These are phyloP conservation scores for Serendipita sp. DNA, from an alignment of 768 basidiomycete genomes.

Conservation along the genomic window DNA sequence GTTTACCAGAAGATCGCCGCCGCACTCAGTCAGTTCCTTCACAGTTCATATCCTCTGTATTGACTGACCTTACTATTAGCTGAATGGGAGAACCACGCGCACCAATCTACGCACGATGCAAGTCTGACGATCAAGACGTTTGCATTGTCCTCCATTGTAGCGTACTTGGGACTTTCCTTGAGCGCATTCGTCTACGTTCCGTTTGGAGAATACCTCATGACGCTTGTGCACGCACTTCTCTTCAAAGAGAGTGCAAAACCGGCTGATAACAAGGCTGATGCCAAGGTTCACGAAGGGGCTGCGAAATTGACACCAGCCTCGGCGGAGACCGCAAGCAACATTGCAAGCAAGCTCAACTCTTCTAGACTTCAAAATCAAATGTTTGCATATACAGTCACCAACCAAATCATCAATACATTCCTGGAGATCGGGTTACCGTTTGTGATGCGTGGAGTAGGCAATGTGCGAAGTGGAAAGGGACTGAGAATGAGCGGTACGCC, in stretches of 20 bases:
- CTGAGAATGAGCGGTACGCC: constrained; percentile 5
- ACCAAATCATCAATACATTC: constrained; percentile 66
- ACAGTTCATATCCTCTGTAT: neutral
- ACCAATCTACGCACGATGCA: constrained; percentile 56
- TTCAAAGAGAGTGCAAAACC: constrained; percentile 12
- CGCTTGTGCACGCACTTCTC: constrained; percentile 24
- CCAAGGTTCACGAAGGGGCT: constrained; percentile 33
- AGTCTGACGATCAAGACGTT: constrained; percentile 87
- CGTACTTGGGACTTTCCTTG: constrained; percentile 79
- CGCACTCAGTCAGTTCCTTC: constrained; percentile 28
- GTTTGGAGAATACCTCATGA: constrained; percentile 76
- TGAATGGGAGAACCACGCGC: constrained; percentile 82
- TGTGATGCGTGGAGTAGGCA: constrained; percentile 41
- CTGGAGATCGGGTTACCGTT: constrained; percentile 71
- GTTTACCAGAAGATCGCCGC: constrained; percentile 55
- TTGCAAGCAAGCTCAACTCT: constrained; percentile 14
- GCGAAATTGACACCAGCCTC: neutral
- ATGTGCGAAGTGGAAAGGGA: constrained; percentile 32
- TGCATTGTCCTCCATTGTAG: constrained; percentile 71
- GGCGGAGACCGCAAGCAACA: neutral
- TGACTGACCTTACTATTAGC: constrained; percentile 17
- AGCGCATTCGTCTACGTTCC: constrained; percentile 95
- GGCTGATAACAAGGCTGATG: constrained; percentile 35
- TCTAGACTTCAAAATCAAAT: constrained; percentile 72
- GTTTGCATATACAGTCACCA: constrained; percentile 84